Conservation (phyloP, 139 green algal species). For the Auxenochlorella pyrenoidosa region DNA sequence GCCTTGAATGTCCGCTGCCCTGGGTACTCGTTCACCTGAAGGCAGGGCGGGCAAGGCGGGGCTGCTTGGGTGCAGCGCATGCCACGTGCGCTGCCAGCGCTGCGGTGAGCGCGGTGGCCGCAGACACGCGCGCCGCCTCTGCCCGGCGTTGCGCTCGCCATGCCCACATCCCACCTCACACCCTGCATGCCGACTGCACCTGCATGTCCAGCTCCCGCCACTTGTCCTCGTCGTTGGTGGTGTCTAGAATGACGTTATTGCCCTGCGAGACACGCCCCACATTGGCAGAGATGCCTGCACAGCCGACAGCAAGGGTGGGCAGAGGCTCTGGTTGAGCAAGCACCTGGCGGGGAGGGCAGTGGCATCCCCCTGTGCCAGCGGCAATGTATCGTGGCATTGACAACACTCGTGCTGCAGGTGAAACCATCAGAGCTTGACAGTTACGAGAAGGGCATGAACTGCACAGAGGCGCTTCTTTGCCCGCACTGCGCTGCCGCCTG, state of each 20-base stretch:
- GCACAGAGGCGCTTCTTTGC: no score
- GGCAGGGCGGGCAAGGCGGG: background rate
- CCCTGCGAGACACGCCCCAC: slow-evolving; percentile 24
- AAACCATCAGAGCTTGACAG: no score
- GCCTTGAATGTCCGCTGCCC: slow-evolving; percentile 57
- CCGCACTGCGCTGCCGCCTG: no score
- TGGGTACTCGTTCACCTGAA: slow-evolving; percentile 61
- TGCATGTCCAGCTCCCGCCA: slow-evolving; percentile 62
- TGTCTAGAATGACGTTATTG: slow-evolving; percentile 59
- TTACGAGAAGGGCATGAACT: no score
- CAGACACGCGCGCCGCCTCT: no score
- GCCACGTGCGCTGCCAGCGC: no score
- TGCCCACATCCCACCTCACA: no score
- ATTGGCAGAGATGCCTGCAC: slow-evolving; percentile 16
- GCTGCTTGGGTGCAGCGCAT: no score
- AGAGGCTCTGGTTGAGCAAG: background rate
- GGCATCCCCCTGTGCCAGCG: no score
- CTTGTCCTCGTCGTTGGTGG: slow-evolving; percentile 41
- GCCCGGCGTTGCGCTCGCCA: no score
- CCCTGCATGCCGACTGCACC: background rate
- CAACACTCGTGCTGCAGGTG: no score
- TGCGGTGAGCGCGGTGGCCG: no score
- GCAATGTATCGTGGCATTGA: background rate
- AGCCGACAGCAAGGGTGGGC: background rate
- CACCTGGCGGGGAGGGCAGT: background rate